Conservation (phyloP, 202 grass and related monocot genomes). For the Carex sylvatica region DNA sequence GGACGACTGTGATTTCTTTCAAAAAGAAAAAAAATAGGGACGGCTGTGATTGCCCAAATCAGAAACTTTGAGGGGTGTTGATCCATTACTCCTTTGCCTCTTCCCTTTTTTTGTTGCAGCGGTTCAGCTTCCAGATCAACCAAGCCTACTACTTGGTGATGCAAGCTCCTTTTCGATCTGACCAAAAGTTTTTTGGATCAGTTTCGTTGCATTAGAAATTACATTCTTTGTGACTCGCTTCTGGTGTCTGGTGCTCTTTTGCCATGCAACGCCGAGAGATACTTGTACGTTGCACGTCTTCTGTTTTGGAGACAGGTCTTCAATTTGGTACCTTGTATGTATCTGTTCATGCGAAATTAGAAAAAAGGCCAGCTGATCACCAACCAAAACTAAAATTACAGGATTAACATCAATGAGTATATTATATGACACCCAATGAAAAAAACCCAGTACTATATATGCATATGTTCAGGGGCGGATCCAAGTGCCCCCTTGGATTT, state of each 20-base stretch:
- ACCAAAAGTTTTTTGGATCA: slow-evolving; percentile 74
- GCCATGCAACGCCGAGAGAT: slow-evolving; percentile 75
- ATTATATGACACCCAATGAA: neutral
- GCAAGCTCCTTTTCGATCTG: slow-evolving; percentile 49
- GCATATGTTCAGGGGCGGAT: neutral
- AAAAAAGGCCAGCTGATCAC: neutral
- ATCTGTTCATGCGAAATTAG: slow-evolving; percentile 39
- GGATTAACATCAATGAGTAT: neutral
- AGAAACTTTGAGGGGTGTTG: neutral
- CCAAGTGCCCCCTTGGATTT: too few relatives aligned
- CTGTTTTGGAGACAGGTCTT: slow-evolving; percentile 64
- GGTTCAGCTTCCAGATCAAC: neutral
- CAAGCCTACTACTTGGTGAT: slow-evolving; percentile 30
- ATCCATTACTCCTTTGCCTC: neutral
- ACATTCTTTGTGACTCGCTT: slow-evolving; percentile 88
- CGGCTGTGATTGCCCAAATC: neutral
- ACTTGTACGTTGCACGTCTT: slow-evolving; percentile 63
- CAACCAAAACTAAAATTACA: neutral
- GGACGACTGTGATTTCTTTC: neutral
- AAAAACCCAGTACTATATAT: neutral
- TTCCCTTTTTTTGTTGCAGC: neutral
- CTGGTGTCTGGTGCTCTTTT: slow-evolving; percentile 61
- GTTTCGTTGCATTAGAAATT: slow-evolving; percentile 54
- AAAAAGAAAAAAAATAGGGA: neutral
- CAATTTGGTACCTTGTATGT: slow-evolving; percentile 73